Conservation (phyloP, 169 alveolate genomes). For the Cystoisospora suis region DNA sequence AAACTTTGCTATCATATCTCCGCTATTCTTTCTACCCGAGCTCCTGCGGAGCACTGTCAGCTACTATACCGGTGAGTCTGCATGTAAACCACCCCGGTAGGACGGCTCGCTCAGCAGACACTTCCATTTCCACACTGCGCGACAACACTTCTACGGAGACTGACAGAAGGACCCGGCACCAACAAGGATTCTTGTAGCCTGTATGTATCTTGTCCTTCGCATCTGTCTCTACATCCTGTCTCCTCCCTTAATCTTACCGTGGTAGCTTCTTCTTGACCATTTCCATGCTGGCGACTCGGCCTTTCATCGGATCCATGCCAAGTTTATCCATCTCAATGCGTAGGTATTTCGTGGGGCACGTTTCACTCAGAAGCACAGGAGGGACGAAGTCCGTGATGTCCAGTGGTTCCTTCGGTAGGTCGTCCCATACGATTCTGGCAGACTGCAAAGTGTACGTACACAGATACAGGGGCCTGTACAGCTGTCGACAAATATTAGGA, state of each 20-base stretch:
- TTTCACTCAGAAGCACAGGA: conserved; percentile 7
- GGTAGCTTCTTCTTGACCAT: conserved; percentile 67
- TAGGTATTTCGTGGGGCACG: conserved; percentile 56
- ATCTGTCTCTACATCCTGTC: not conserved
- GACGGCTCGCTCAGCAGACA: no score
- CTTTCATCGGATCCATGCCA: conserved; percentile 75
- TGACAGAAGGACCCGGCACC: no score
- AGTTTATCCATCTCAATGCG: conserved; percentile 70
- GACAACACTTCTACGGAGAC: no score
- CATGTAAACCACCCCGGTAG: no score
- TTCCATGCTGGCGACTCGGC: conserved; percentile 66
- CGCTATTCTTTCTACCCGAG: no score
- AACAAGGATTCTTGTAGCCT: no score
- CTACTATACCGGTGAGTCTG: no score
- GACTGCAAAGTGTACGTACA: not conserved
- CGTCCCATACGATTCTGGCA: conserved; percentile 62
- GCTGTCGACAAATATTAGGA: no score
- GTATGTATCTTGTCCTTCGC: not conserved
- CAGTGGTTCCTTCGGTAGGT: conserved; percentile 64
- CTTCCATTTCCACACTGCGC: no score
- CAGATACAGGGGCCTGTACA: not conserved
- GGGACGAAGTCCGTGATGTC: conserved; percentile 61
- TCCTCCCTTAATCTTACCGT: conserved; percentile 3
- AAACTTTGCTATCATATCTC: no score
- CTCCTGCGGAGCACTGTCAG: no score